Conservation (phyloP, 2,329 filamentous ascomycete species). For the Lachnellula occidentalis region DNA sequence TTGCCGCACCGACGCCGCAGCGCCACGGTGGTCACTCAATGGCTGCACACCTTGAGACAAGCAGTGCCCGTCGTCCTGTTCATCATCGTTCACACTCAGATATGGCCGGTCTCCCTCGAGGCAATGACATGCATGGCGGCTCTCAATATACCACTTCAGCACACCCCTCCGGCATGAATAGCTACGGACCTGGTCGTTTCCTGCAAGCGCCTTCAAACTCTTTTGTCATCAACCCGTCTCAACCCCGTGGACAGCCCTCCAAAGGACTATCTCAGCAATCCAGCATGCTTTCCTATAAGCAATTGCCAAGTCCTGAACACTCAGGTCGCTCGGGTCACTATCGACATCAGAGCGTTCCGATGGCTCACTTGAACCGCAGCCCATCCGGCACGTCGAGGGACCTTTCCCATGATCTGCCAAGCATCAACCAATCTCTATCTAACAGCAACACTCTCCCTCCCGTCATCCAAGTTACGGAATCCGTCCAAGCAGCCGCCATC, state of each 20-base stretch:
- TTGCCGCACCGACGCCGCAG: slow-evolving; percentile 25
- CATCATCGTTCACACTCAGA: slow-evolving; percentile 30
- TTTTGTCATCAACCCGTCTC: background rate
- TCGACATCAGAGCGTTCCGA: slow-evolving; percentile 13
- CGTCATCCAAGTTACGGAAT: background rate
- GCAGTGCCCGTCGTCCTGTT: slow-evolving; percentile 8
- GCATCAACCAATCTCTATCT: background rate
- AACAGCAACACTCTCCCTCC: slow-evolving; percentile 4
- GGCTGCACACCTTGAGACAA: slow-evolving; percentile 22
- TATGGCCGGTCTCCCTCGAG: slow-evolving; percentile 14
- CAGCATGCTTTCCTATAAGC: background rate
- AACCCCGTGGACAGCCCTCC: background rate
- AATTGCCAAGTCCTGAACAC: slow-evolving; percentile 1
- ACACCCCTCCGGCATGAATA: background rate
- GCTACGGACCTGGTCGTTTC: background rate
- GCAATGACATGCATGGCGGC: background rate
- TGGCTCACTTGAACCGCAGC: slow-evolving; percentile 20
- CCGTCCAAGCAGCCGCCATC: background rate
- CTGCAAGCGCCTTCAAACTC: background rate
- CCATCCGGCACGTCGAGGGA: slow-evolving; percentile 11
- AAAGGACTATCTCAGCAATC: background rate
- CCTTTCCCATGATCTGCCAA: slow-evolving; percentile 34
- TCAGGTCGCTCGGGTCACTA: background rate
- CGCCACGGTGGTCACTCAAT: slow-evolving; percentile 17
- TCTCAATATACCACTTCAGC: background rate